Conservation (phyloP, 345 rosid species). For the Carallia brachiata region DNA sequence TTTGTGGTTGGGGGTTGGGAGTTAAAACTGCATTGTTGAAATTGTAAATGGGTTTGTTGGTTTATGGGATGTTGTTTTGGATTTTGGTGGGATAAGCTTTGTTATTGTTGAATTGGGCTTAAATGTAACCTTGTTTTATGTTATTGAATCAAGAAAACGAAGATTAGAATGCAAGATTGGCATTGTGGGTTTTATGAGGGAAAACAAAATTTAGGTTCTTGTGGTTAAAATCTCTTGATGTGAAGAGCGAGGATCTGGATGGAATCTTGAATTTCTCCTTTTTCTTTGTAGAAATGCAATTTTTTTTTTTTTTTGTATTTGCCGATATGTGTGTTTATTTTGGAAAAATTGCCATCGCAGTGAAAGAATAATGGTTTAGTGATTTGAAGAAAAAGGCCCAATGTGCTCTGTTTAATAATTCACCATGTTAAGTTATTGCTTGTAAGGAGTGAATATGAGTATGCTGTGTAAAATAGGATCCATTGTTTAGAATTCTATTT, state of each 20-base stretch:
- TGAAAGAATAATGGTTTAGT: too few species aligned
- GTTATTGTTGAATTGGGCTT: not conserved
- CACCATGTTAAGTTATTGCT: too few species aligned
- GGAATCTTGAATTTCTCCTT: not conserved
- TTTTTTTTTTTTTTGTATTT: not conserved
- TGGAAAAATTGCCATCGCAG: too few species aligned
- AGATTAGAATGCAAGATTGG: not conserved
- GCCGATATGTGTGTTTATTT: too few species aligned
- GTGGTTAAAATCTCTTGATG: not conserved
- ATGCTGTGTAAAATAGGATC: too few species aligned
- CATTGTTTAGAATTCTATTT: not conserved
- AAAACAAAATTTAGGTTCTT: not conserved
- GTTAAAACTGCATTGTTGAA: conserved; percentile 13
- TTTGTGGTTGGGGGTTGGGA: not conserved
- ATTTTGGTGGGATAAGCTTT: too few species aligned
- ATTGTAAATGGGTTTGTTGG: not conserved
- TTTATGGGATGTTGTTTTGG: too few species aligned
- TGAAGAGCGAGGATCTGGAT: not conserved
- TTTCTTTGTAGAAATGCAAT: not conserved
- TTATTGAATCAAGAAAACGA: not conserved
- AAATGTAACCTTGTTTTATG: not conserved
- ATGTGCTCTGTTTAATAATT: too few species aligned
- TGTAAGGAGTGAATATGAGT: too few species aligned
- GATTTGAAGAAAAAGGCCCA: too few species aligned
- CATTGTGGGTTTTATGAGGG: conserved; percentile 7